Percentiles rank a stretch among this genome's conserved stretches.
Evolutionary conservation across 352 stramenopile species (phyloP).

Genomic region (Lagenidium sp.): DNA sequence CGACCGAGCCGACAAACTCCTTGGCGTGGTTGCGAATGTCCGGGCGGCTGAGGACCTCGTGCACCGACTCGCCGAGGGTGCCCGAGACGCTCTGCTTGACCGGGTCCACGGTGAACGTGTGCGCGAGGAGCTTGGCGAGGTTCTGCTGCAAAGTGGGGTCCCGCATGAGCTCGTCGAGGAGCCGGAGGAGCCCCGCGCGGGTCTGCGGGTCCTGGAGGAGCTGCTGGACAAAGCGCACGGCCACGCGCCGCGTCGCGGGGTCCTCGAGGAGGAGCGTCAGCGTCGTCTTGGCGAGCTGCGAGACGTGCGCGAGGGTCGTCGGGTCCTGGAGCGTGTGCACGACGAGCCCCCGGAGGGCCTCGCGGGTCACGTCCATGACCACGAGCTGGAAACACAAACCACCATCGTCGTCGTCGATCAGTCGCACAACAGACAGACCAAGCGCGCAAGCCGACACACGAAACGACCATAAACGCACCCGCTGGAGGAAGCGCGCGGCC

Average conservation of each 20-base stretch:
- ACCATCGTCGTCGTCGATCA: too few species aligned
- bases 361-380: slow-evolving; percentile 51
- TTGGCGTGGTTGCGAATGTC: slow-evolving; percentile 81
- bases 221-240: slow-evolving; percentile 43
- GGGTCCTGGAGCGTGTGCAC: slow-evolving; percentile 55
- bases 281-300: slow-evolving; percentile 37
- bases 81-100: slow-evolving; percentile 54
- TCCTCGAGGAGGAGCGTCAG: slow-evolving; percentile 41
- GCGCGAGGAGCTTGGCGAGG: slow-evolving; percentile 46
- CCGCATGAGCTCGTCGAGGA: slow-evolving; percentile 57
- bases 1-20: slow-evolving; percentile 69
- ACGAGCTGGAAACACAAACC: slow-evolving; percentile 33
- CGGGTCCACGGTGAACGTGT: slow-evolving; percentile 55
- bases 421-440: background rate
- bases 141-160: slow-evolving; percentile 44
- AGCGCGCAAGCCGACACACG: too few species aligned
- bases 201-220: slow-evolving; percentile 38
- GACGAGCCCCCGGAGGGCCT: slow-evolving; percentile 36
- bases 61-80: slow-evolving; percentile 54
- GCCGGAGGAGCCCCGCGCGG: slow-evolving; percentile 31
- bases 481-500: slow-evolving; percentile 62
- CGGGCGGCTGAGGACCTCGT: slow-evolving; percentile 62
- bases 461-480: slow-evolving; percentile 22
- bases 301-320: slow-evolving; percentile 39
- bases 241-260: slow-evolving; percentile 33